A percentile compares a stretch with the other conserved stretches of the same genome.
phyloP scores from a whole-genome alignment of 2,329 filamentous ascomycete genomes.

The Neofusicoccum kwambonambiense region DNA sequence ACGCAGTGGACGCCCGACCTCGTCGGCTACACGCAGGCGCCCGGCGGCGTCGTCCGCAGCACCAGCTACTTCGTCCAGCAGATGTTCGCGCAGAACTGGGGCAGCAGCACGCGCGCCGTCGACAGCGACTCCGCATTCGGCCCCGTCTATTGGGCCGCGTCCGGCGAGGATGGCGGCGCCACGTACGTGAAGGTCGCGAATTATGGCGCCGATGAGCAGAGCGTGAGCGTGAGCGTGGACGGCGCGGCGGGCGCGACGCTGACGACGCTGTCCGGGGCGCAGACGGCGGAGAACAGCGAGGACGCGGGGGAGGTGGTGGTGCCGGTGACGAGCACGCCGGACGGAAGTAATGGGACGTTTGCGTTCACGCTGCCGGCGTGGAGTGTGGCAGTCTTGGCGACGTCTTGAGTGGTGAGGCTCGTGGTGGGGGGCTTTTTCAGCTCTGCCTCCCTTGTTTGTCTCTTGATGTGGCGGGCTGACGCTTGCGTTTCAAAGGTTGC shows the following conservation, averaged over 20 bases:
- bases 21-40: conserved; percentile 1
- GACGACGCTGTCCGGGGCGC: background rate
- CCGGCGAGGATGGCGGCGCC: background rate
- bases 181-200: conserved; percentile 16
- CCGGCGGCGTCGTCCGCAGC: background rate
- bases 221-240: background rate
- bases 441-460: too few species aligned
- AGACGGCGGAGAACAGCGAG: background rate
- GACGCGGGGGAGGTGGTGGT: background rate
- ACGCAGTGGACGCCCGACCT: conserved; percentile 16
- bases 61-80: conserved; percentile 17
- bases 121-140: background rate
- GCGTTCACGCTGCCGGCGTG: conserved; percentile 2
- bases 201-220: conserved; percentile 1
- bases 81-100: conserved; percentile 9
- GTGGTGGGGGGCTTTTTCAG: too few species aligned
- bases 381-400: conserved; percentile 30
- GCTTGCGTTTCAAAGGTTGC: too few species aligned
- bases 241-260: background rate
- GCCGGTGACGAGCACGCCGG: background rate
- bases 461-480: too few species aligned
- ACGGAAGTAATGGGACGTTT: background rate
- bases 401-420: too few species aligned
- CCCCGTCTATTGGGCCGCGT: background rate
- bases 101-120: background rate